Base-by-base conservation (phyloP, 805 yeast species). In the Wickerhamiella kazuoi region DNA sequence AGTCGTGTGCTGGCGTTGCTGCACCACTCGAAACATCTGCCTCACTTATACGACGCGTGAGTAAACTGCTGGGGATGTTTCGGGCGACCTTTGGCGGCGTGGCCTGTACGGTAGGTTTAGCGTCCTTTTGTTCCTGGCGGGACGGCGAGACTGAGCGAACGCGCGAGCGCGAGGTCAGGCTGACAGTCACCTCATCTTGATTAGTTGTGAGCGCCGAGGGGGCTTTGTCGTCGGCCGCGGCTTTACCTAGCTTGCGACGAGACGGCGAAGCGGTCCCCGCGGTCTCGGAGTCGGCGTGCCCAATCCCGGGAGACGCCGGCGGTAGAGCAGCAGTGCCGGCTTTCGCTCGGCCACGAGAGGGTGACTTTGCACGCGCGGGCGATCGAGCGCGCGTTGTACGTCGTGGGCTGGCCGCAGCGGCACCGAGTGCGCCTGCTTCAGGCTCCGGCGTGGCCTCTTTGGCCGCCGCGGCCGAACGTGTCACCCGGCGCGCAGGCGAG, bases 121-220 rank as follows among this genome's bases (percentile, higher is more conserved):
- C 34, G 8, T 26, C 28, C 11, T 6, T 23, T 11, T 6, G 9
- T 23, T 23, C 26, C 4, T n/a, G 14, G 15, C 38, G 39, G n/a
- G 34, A 33, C 19, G 40, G 41, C 29, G 41, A 41, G 19, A 31
- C 19, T 3, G 41, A 38, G 18, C 44, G 41, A 18, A 40, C 23
- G 16, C 44, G 39, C 4, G 44, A 34, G 4, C 44, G 40, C n/a
- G 38, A 23, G 21, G 18, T 26, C 14, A 31, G 31, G 17, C 31
- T 29, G 18, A 37, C n/a, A 16, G 23, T 29, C 14, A 34, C 36
- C n/a, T 31, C 35, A 6, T 26, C 28, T 14, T 11, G 23, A 2
- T 23, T 24, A 7, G 35, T 32, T 3, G 40, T 23, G 9, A 23
- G 26, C 26, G 26, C 6, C 26, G 26, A 23, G 9, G 26, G 9